phyloP scores from a whole-genome alignment of 306 rosid species.

The Malus sieversii region DNA sequence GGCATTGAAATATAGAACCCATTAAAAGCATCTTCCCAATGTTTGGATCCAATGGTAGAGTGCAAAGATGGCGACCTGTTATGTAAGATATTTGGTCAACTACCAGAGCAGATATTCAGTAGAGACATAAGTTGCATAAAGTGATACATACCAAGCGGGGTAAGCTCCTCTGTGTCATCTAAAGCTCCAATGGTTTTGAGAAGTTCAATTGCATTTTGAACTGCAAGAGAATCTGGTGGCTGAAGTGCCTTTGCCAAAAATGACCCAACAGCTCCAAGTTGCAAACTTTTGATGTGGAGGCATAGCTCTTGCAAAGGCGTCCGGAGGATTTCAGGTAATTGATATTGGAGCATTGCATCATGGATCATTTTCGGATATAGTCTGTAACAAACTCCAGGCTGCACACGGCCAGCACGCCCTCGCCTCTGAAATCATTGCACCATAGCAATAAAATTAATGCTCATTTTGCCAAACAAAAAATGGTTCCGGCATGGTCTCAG shows the following conservation, averaged over 20 bases:
- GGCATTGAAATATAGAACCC: constrained; percentile 98
- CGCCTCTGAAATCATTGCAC: constrained; percentile 58
- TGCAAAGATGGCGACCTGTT: constrained; percentile 82
- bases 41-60: constrained; percentile 95
- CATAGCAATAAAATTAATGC: constrained; percentile 9
- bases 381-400: constrained; percentile 89
- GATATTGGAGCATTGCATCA: constrained; percentile 83
- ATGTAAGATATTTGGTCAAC: constrained; percentile 15
- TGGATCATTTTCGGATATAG: constrained; percentile 81
- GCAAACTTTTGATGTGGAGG: constrained; percentile 89
- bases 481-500: background rate
- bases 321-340: constrained; percentile 89
- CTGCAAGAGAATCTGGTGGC: constrained; percentile 93
- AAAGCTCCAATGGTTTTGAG: constrained; percentile 87
- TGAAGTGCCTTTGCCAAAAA: constrained; percentile 93
- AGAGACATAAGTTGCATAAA: constrained; percentile 16
- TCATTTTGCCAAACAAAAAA: background rate
- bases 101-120: constrained; percentile 7
- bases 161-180: constrained; percentile 81
- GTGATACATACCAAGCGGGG: constrained; percentile 66
- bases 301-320: constrained; percentile 97
- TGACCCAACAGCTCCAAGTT: constrained; percentile 80
- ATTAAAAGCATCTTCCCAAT: constrained; percentile 96
- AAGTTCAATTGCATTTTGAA: constrained; percentile 90
- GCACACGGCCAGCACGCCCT: constrained; percentile 99